Percentiles rank a stretch among this genome's conserved stretches.
phyloP scores from a whole-genome alignment of 768 basidiomycete species.

The Coprinopsis sp. region DNA sequence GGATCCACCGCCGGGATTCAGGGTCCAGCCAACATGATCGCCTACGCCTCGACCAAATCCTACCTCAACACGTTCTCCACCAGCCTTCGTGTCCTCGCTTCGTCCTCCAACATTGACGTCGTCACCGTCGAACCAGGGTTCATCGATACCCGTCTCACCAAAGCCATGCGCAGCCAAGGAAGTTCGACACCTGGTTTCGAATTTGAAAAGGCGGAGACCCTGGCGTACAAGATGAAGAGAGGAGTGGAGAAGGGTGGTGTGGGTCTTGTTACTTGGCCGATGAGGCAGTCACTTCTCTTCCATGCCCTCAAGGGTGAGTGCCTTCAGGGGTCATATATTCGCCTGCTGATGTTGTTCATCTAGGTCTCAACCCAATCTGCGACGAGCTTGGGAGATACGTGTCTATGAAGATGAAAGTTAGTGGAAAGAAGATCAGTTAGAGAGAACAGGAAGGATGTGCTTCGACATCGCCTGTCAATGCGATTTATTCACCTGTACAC shows the following conservation, averaged over 20 bases:
- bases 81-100: slow-evolving; percentile 25
- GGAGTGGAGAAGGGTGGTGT: slow-evolving; percentile 24
- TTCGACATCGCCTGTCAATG: too few relatives aligned
- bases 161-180: slow-evolving; percentile 21
- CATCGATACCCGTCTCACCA: slow-evolving; percentile 24
- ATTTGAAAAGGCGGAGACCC: slow-evolving; percentile 17
- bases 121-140: slow-evolving; percentile 24
- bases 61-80: slow-evolving; percentile 28
- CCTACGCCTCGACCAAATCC: slow-evolving; percentile 26
- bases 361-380: slow-evolving; percentile 24
- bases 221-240: slow-evolving; percentile 22
- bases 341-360: not conserved
- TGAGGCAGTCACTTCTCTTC: slow-evolving; percentile 18
- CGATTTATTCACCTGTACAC: too few relatives aligned
- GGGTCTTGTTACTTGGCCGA: slow-evolving; percentile 23
- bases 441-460: too few relatives aligned
- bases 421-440: slow-evolving; percentile 23
- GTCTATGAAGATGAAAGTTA: slow-evolving; percentile 16
- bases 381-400: slow-evolving; percentile 20
- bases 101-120: slow-evolving; percentile 21
- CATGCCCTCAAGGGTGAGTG: slow-evolving; percentile 21
- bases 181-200: slow-evolving; percentile 16
- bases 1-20: slow-evolving; percentile 24
- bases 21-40: slow-evolving; percentile 29
- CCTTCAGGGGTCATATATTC: not conserved